phyloP scores from a whole-genome alignment of 768 basidiomycete species.

The Tulasnella sp. region DNA sequence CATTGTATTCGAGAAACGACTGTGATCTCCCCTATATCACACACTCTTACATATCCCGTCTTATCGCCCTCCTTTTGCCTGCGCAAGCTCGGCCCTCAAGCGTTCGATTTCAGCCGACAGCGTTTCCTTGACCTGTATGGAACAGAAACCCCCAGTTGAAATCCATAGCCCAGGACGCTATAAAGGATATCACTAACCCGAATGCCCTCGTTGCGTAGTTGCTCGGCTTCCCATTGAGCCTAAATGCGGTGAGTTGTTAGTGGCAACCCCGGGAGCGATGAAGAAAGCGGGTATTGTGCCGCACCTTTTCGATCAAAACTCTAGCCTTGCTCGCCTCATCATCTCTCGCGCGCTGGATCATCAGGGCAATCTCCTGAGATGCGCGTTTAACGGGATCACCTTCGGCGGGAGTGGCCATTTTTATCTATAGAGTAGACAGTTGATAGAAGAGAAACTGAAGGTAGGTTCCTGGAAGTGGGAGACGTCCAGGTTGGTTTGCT shows the following conservation, averaged over 20 bases:
- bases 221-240: slow-evolving; percentile 20
- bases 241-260: neutral
- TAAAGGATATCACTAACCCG: neutral
- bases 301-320: slow-evolving; percentile 12
- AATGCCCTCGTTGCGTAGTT: slow-evolving; percentile 9
- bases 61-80: neutral
- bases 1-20: slow-evolving; percentile 6
- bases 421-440: neutral
- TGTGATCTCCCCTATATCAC: neutral
- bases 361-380: slow-evolving; percentile 3
- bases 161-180: neutral
- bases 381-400: slow-evolving; percentile 3
- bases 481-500: neutral
- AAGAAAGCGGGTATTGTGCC: neutral
- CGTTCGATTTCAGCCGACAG: slow-evolving; percentile 12
- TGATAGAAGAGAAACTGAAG: neutral
- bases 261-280: neutral
- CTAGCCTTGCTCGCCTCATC: slow-evolving; percentile 8
- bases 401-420: neutral
- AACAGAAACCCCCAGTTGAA: neutral
- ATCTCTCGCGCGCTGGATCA: slow-evolving; percentile 14
- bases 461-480: neutral
- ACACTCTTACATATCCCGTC: neutral
- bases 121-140: neutral
- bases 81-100: neutral